Evolutionary conservation across 768 basidiomycete species (phyloP).

Genomic region (Leccinum arenicola): DNA sequence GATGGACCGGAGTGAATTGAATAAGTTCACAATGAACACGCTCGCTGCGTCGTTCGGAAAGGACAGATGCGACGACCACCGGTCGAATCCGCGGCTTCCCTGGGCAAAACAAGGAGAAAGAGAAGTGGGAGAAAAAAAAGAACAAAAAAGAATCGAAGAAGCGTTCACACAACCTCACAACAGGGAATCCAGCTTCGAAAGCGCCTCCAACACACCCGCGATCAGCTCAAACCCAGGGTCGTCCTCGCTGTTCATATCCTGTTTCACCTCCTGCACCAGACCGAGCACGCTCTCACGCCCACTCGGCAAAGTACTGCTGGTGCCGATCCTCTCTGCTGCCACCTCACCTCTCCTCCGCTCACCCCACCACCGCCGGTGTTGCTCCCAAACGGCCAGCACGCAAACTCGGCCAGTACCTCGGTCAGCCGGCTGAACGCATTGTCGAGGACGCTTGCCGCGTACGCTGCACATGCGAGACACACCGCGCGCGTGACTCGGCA

Average conservation of each 20-base stretch:
- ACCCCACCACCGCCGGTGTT: conserved; percentile 21
- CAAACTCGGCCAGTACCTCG: conserved; percentile 90
- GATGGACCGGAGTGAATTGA: neutral
- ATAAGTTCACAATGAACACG: neutral
- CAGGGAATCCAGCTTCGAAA: conserved; percentile 84
- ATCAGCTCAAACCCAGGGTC: conserved; percentile 89
- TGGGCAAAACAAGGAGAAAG: neutral
- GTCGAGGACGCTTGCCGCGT: conserved; percentile 93
- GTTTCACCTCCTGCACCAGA: conserved; percentile 68
- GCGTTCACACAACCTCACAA: conserved; percentile 17
- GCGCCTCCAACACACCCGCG: conserved; percentile 89
- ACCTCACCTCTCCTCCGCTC: conserved; percentile 36
- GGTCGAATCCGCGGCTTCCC: neutral
- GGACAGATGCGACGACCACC: neutral
- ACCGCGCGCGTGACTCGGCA: conserved; percentile 80
- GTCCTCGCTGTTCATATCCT: conserved; percentile 69
- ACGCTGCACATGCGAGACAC: conserved; percentile 85
- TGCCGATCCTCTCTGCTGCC: conserved; percentile 45
- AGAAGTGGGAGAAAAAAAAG: neutral
- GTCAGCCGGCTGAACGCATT: conserved; percentile 86
- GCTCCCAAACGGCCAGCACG: conserved; percentile 81
- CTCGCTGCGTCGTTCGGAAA: neutral
- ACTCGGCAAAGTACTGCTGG: conserved; percentile 49
- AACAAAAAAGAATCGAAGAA: neutral
- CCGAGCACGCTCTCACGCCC: conserved; percentile 72